Conservation (phyloP, 768 basidiomycete species). For the Dictyophora rubrovolvata region DNA sequence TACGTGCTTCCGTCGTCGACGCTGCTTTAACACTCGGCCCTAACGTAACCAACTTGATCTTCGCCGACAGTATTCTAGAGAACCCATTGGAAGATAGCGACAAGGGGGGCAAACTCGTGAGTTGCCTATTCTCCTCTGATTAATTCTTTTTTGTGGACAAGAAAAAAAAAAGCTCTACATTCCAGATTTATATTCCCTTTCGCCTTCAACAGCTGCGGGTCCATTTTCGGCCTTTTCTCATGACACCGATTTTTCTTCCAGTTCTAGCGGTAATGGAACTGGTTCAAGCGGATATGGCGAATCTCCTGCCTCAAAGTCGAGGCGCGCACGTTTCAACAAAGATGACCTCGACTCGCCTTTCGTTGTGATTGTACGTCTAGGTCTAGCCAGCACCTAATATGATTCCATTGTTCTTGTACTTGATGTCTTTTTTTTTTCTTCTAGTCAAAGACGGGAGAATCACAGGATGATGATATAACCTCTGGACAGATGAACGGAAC, state of each 20-base stretch:
- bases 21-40: not conserved
- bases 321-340: not conserved
- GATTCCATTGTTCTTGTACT: too few species aligned
- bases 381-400: not conserved
- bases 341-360: constrained; percentile 1
- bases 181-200: not conserved
- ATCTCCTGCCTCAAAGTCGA: not conserved
- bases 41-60: not conserved
- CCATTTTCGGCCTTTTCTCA: not conserved
- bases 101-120: too few species aligned
- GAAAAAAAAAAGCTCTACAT: not conserved
- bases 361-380: not conserved
- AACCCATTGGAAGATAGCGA: not conserved
- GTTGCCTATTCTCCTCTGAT: too few species aligned
- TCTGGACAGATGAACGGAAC: not conserved
- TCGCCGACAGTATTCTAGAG: not conserved
- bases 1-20: constrained; percentile 4
- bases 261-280: too few species aligned
- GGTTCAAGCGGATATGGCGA: not conserved
- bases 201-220: not conserved
- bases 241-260: not conserved
- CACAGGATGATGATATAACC: not conserved
- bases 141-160: too few species aligned
- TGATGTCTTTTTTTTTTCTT: not conserved
- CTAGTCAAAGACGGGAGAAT: not conserved